Base-by-base conservation (phyloP, 164 flowering plant species). In the Dillenia turbinata region DNA sequence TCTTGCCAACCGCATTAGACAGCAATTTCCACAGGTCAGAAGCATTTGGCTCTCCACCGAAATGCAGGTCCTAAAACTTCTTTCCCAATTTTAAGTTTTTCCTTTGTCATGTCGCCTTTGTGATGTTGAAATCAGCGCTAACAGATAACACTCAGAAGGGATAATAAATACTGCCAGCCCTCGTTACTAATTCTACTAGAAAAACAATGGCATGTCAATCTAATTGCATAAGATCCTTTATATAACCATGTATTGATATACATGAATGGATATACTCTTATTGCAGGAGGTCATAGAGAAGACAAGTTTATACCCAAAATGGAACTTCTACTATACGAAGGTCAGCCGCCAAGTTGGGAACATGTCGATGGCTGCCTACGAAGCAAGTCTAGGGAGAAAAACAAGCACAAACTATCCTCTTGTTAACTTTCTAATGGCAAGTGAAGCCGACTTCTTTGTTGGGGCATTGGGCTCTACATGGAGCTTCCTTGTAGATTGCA, bases 401-500 rank as follows among this genome's bases (percentile, higher is more conserved):
- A 86, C 80, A 19, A 85, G 97, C 78, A 94, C 91, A 44, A 80
- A 88, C 60, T 81, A 88, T 65, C 89, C 95, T 0, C 73, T 88
- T 7, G 81, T 79, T 1, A 88, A 88, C 67, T 88, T 88, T 77
- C 71, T 85, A 71, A 85, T 88, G 95, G 95, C 95, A 3, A 17
- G 77, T 1, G 89, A 88, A 16, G 81, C 91, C 6, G 88, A 88
- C 64, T 88, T 84, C 74, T 88, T 94, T 65, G 64, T 91, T 13
- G 99, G 99, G n/a, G 99, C 97, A 40, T 77, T 94, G 75, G 99
- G 99, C 56, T 94, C 99, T 2, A 89, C 99, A 5, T 94, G 99
- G 99, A 86, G 96, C 70, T 89, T 72, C 68, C 90, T 91, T 52
- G 89, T 94, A 17, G 99, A 94, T 60, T 90, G 99, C 17, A 94